Evolutionary conservation across 768 basidiomycete species (phyloP), one percentile per base, ranked within the genome.

Genomic region (Russula compacta): DNA sequence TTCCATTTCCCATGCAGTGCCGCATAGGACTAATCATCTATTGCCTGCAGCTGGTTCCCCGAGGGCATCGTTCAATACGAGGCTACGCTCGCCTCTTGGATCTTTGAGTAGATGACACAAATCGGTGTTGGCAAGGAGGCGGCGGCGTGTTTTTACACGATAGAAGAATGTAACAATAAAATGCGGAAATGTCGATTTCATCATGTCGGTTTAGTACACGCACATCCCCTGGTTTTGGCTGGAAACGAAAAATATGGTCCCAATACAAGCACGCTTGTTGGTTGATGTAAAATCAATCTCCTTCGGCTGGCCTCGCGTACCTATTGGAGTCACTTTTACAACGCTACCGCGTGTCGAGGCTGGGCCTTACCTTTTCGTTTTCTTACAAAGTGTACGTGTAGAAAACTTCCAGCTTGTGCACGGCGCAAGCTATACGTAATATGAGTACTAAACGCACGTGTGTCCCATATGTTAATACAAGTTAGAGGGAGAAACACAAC

Each of bases 31-130:
- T 72, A 47, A 69, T 54, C 19, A 24, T 15, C 12, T 51, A 4
- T 56, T 51, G 66, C 53, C 4, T 57, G 33, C 64, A 92, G 90
- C 69, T 95, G 92, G 92, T 95, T 94, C 90, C 87, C 91, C 38
- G 91, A 93, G 72, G 89, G 90, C 58, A 73, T 83, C 58, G 73
- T 82, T 61, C 85, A 91, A 76, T 92, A 89, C 76, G 75, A 76
- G 61, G 79, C 79, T 73, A 79, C 80, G 65, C 73, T 83, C 70
- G 83, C 82, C 69, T 68, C 76, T 64, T 89, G 89, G 88, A 78
- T 94, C 73, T 91, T 86, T 73, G 92, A 94, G 82, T 86, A 80
- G 77, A 72, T 58, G 67, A 55, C 39, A 52, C 38, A 3, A 17
- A 35, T 44, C 17, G n/a, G 29, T 15, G 14, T 29, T 51, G 12